Percentiles rank a stretch among this genome's conserved stretches.
These are phyloP conservation scores for Orbilia brochopaga DNA, from an alignment of 2,329 filamentous ascomycete genomes.

Conservation along the genomic window DNA sequence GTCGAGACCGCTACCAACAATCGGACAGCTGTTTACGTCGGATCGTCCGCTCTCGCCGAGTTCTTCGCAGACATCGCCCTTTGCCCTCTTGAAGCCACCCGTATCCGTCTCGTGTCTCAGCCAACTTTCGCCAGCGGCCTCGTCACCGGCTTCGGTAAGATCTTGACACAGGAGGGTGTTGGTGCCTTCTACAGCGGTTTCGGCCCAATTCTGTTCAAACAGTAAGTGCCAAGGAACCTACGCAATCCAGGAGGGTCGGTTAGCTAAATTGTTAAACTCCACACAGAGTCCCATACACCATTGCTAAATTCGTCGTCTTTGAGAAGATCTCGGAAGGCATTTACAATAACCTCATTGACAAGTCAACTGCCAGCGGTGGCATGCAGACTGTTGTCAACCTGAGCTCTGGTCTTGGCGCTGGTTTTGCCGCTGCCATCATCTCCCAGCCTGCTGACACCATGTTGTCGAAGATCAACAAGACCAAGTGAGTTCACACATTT, in stretches of 20 bases:
- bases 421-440: conserved; percentile 84
- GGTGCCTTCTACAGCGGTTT: conserved; percentile 91
- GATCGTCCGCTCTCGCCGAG: conserved; percentile 69
- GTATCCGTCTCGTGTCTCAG: conserved; percentile 89
- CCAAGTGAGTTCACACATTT: conserved; percentile 62
- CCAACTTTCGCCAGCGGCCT: conserved; percentile 83
- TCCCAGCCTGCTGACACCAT: conserved; percentile 93
- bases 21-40: conserved; percentile 81
- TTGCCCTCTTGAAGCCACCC: conserved; percentile 89
- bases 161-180: conserved; percentile 79
- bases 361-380: conserved; percentile 70
- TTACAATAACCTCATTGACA: conserved; percentile 72
- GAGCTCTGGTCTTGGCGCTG: conserved; percentile 80
- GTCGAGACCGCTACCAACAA: conserved; percentile 78
- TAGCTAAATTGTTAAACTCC: conserved; percentile 59
- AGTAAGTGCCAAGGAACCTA: conserved; percentile 63
- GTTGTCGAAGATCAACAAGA: conserved; percentile 97
- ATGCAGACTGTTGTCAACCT: conserved; percentile 82
- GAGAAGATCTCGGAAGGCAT: conserved; percentile 82
- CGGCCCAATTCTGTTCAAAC: conserved; percentile 84
- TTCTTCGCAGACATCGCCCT: conserved; percentile 80
- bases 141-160: conserved; percentile 79
- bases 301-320: conserved; percentile 93
- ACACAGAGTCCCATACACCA: conserved; percentile 77
- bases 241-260: not conserved